Base-by-base conservation (phyloP, 148 eudicot genomes). In the Pharnaceum exiguum region DNA sequence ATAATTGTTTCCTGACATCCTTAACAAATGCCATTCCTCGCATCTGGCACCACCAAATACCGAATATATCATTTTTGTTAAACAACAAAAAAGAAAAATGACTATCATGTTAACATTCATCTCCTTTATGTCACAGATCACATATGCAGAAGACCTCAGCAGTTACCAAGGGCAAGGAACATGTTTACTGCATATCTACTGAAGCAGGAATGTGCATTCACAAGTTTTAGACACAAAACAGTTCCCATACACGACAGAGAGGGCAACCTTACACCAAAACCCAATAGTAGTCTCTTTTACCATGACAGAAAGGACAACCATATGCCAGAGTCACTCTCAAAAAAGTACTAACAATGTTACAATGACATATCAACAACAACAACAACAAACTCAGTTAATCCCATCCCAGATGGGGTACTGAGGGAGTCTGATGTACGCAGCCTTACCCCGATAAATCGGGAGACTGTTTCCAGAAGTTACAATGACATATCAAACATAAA, bases 21-120 rank as follows among this genome's bases (percentile, higher is more conserved):
- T 77, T 85, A 45, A 86, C 99, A 71, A 93, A 93, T 59, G 72
- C 71, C 99, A 93, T 93, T 60, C 99, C 99, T 58, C 99, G 81
- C 50, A 86, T 64, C 87, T 87, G 31, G 22, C 55, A 29, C 15
- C 51, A 70, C 36, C 16, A 66, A 51, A 58, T 39, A 23, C 46
- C 40, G 27, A 7, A 26, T 16, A 31, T 33, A 44, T 63, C 6
- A 22, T n/a, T 19, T 35, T 10, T 19, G 46, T 51, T 27, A 38
- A 38, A 28, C 15, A 54, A 52, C 29, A 13, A 33, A 33, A 21
- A 37, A 13, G 26, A n/a, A 3, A 17, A 3, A 57, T 46, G 21
- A 23, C 6, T 37, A 16, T 7, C 16, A 12, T 17, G 22, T 21
- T 25, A 46, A 44, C 46, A 21, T 67, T 18, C 17, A 36, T 10